Base-by-base conservation (phyloP, 2,329 filamentous ascomycete species). In the Sporothrix curviconia region DNA sequence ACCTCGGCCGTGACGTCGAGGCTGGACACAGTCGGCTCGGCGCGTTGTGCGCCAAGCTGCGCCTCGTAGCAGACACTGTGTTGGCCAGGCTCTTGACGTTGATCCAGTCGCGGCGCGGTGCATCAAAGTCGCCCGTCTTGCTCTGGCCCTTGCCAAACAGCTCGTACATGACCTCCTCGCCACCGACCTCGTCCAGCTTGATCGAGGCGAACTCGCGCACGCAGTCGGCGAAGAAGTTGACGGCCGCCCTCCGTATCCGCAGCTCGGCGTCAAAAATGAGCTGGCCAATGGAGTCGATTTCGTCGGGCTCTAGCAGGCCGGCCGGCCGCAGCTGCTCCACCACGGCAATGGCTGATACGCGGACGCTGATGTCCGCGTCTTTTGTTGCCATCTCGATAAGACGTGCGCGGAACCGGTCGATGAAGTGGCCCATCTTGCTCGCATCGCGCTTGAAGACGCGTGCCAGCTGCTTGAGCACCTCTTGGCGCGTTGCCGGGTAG, bases 381-480 rank as follows among this genome's bases (percentile, higher is more conserved):
- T 84, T 83, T 7, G 87, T 90, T 0, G 92, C 92, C 77, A 99
- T 96, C 72, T 99, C 94, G 25, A 97, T 87, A 39, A 99, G 78
- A 28, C 94, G 85, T 6, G 86, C 78, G 50, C 92, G 82, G 71
- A 97, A 99, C 49, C 91, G 82, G 69, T 97, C 94, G 36, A 95
- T 96, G 66, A 97, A 99, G 59, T 91, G 89, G 58, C 90, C 88
- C 54, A 99, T 76, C 62, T 95, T 83, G 68, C 90, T 90, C 55
- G 91, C 84, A 63, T 89, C 85, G 59, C 89, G 85, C 66, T 85
- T 86, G 72, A 95, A 92, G 5, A 99, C 79, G 58, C 82, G 85
- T 22, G 83, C 79, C 14, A 99, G 78, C 70, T 97, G 91, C 66
- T 85, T 89, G 42, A 99, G 74, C 2, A 95, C 90, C 69, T 96